Evolutionary conservation across 2,329 filamentous ascomycete species (phyloP).

Genomic region (Alternaria burnsii): DNA sequence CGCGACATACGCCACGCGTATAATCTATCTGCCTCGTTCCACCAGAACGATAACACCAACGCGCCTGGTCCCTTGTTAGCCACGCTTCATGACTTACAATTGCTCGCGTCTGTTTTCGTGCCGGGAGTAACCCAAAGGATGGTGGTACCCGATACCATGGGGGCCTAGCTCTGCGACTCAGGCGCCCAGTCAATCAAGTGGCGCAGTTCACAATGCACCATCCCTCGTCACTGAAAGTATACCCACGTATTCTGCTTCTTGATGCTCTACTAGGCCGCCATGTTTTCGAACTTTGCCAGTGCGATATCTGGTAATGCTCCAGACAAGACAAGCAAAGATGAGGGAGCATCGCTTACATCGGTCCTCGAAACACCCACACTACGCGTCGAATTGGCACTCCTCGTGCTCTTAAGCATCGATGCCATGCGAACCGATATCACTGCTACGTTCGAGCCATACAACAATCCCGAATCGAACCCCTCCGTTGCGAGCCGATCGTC

Average conservation of each 20-base stretch:
- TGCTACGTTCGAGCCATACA: slow-evolving; percentile 38
- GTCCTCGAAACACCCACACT: slow-evolving; percentile 55
- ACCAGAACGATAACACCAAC: neutral
- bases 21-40: neutral
- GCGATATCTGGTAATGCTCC: slow-evolving; percentile 6
- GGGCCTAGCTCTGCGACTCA: slow-evolving; percentile 1
- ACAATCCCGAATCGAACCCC: slow-evolving; percentile 25
- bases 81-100: neutral
- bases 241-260: neutral
- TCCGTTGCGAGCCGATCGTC: slow-evolving; percentile 8
- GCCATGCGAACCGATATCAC: slow-evolving; percentile 51
- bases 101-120: neutral
- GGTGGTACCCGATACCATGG: neutral
- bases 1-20: neutral
- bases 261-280: neutral
- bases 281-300: slow-evolving; percentile 6
- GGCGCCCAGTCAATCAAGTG: slow-evolving; percentile 3
- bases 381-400: slow-evolving; percentile 55
- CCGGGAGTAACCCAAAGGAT: neutral
- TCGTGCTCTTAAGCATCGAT: slow-evolving; percentile 57
- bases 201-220: neutral
- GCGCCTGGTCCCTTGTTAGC: neutral
- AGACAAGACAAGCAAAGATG: slow-evolving; percentile 24
- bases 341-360: slow-evolving; percentile 41
- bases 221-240: neutral